Evolutionary conservation across 441 rosid species (phyloP), one percentile per base, ranked within the genome.

Genomic region (Metrosideros polymorpha): DNA sequence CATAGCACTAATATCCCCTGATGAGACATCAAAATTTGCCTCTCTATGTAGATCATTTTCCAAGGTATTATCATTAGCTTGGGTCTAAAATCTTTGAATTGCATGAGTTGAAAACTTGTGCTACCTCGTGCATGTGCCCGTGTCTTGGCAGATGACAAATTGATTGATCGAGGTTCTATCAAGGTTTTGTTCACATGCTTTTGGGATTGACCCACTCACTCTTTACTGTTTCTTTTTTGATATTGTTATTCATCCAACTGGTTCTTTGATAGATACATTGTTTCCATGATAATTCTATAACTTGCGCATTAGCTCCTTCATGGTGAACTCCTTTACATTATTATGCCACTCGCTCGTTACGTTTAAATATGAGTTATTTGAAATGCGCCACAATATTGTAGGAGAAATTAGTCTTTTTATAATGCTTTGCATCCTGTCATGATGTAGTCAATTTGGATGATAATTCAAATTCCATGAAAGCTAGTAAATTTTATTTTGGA

Each of bases 21-120:
- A 87, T 83, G 99, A 98, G 59, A 88, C 95, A 24, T 92, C 98
- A 82, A 98, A 98, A 89, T 96, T 95, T 90, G 96, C 96, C 86
- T 85, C 98, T 29, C 88, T 98, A 85, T 96, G 99, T 94, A 95
- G 94, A 90, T 96, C 99, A 82, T 96, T 98, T 89, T 92, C 96
- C 30, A 98, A 94, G 99, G 99, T 96, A 91, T 50, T 19, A 15
- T 63, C 32, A 13, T 30, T 47, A 82, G 32, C 22, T 52, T 45
- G 57, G 27, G 47, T 22, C 25, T 39, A 71, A 71, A 71, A 1
- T 71, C 47, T 71, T 66, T 2, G 79, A 71, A 71, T 19, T 39
- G 79, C 47, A 71, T 19, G 27, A 39, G 61, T 56, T 27, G 14
- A 56, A 56, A 27, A 25, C 4, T 24, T 54, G 57, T 10, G 13